phyloP scores from a whole-genome alignment of 306 rosid genomes.

The Sechiopsis laciniata region DNA sequence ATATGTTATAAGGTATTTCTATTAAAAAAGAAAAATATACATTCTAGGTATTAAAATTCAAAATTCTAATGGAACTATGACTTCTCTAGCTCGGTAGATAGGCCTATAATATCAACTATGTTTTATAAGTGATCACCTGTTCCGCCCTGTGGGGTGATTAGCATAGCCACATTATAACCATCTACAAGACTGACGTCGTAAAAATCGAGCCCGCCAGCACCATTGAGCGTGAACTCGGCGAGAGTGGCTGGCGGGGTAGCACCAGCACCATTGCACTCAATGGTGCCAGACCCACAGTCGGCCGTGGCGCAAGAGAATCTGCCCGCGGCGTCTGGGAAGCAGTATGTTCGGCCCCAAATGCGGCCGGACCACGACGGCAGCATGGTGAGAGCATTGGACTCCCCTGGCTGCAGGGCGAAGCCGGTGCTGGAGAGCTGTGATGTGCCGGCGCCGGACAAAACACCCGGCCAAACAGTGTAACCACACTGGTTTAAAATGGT shows the following conservation, averaged over 20 bases:
- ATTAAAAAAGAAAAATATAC: no score
- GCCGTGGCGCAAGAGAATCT: constrained; percentile 70
- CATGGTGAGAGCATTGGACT: constrained; percentile 38
- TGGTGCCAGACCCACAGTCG: constrained; percentile 60
- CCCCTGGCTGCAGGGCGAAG: constrained; percentile 46
- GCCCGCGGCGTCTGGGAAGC: constrained; percentile 47
- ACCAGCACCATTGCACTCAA: constrained; percentile 55
- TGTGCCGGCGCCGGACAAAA: constrained; percentile 64
- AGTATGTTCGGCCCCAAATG: constrained; percentile 69
- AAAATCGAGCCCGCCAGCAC: constrained; percentile 66
- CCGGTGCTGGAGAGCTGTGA: constrained; percentile 49
- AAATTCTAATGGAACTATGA: no score
- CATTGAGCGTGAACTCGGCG: constrained; percentile 68
- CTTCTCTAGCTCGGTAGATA: no score
- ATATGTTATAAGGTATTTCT: no score
- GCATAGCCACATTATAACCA: constrained; percentile 76
- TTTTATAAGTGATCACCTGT: not conserved
- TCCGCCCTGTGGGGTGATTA: constrained; percentile 47
- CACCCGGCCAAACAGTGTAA: constrained; percentile 81
- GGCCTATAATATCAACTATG: no score
- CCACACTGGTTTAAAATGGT: constrained; percentile 56
- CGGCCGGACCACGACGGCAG: constrained; percentile 86
- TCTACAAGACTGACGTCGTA: constrained; percentile 86
- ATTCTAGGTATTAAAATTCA: no score
- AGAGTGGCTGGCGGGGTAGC: constrained; percentile 64